phyloP scores from a whole-genome alignment of 2,329 filamentous ascomycete genomes.

The Colletotrichum sp. region DNA sequence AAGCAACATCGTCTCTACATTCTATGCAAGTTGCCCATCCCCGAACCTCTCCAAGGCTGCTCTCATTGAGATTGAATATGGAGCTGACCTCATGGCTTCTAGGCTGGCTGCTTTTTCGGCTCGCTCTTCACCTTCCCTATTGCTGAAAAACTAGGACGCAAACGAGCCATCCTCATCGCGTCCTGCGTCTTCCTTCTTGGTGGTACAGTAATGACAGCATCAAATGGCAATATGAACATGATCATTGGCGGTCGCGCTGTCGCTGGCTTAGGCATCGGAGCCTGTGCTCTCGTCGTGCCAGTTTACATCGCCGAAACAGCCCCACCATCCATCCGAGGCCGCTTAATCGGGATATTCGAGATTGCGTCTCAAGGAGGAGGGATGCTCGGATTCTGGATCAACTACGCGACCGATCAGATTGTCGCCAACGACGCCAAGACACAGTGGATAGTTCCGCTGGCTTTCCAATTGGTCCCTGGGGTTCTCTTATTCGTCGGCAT shows the following conservation, averaged over 20 bases:
- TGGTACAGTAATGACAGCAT: constrained; percentile 42
- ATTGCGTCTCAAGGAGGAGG: constrained; percentile 55
- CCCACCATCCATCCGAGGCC: constrained; percentile 54
- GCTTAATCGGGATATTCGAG: constrained; percentile 54
- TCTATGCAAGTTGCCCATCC: constrained; percentile 33
- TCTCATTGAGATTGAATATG: accelerated
- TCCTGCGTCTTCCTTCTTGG: constrained; percentile 50
- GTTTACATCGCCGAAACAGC: constrained; percentile 64
- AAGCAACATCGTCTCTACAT: constrained; percentile 45
- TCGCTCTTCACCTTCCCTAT: neutral
- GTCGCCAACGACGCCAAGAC: constrained; percentile 12
- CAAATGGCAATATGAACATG: constrained; percentile 48
- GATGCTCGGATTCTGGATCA: constrained; percentile 49
- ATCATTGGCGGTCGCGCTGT: constrained; percentile 60
- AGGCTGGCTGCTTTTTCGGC: neutral
- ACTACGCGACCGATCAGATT: constrained; percentile 31
- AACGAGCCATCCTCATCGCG: neutral
- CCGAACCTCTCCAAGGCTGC: accelerated
- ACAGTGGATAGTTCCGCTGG: constrained; percentile 50
- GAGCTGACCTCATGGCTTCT: neutral
- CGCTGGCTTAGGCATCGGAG: constrained; percentile 55
- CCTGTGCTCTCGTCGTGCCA: constrained; percentile 56
- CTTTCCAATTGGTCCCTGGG: constrained; percentile 43
- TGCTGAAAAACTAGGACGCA: neutral
- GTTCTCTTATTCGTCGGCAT: constrained; percentile 37